Base-by-base conservation (phyloP, 306 rosid species). In the Vicia villosa region DNA sequence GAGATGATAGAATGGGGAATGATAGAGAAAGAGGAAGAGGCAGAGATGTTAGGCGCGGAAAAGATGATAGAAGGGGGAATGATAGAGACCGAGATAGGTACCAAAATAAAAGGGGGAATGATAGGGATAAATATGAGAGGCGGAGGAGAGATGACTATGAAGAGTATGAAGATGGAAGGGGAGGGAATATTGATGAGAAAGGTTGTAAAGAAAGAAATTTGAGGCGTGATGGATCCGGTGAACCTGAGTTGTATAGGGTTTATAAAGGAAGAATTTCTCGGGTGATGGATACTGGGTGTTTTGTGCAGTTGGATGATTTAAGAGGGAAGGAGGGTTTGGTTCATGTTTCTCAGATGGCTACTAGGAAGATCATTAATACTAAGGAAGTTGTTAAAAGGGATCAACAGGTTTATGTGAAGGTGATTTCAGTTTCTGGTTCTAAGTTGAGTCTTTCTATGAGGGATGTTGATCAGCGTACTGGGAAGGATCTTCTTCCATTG, bases 261-360 rank as follows among this genome's bases (percentile, higher is more conserved):
- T 91, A 89, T 61, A 89, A 84, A 77, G 96, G 95, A 8, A 84
- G 96, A 69, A 87, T 89, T 5, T 84, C 96, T 0, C 85, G 91
- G 75, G 97, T 87, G 60, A 89, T 91, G 96, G 97, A 91, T 43
- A 84, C 88, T 0, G 96, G 97, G 24, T 89, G 96, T 78, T 91
- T 91, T 70, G 97, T 91, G 14, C 94, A 87, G 72, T 38, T 91
- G 55, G 86, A 57, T 10, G 96, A 91, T 36, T 77, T 87, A 6
- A 87, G 87, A 70, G 97, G 96, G 50, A 91, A 89, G 63, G 97
- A 91, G 69, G 97, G 96, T 34, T 81, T 91, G 83, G 97, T 91
- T 20, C 97, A 91, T 24, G 94, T 89, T 47, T 91, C 96, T 0
- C 97, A 91, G 83, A 89, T 91, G 19, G 97, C 97, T 0, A 89